Evolutionary conservation across 306 rosid genomes (phyloP), one percentile per base, ranked within the genome.

Genomic region (Myrica gale): DNA sequence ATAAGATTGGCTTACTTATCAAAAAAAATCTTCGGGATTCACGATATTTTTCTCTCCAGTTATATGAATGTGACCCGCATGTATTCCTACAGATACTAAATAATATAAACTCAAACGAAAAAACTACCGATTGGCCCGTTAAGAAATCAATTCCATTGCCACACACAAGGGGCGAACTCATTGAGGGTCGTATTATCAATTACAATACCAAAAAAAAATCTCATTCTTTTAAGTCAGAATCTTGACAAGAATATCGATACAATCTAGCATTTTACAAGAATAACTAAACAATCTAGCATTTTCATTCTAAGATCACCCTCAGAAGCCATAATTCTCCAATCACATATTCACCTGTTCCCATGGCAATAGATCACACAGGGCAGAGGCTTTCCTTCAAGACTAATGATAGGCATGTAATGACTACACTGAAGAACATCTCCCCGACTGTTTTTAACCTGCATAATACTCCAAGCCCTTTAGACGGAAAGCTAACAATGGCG

Each of bases 311-410:
- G 72, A 69, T 79, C 70, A 68, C 7, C 57, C 60, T 57, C 53
- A 55, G 41, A 5, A 66, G 57, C 55, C 52, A 73, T 69, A 53
- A 19, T 46, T 20, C 20, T 75, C 43, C 55, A 76, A 54, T 55
- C 71, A 65, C 50, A 41, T 15, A 79, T 37, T 83, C 74, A 92
- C 99, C 97, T 95, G 92, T 95, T 95, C 77, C 99, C 99, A 73
- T 95, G 99, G 82, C 97, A 92, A 78, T 95, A 95, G 79, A 95
- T 92, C 56, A 95, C 99, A 26, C 99, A 95, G 15, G 99, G 99
- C 71, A 95, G 82, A 80, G 97, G 89, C 90, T 92, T 95, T 74
- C 87, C 97, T 76, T 89, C 91, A 56, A 96, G 97, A 83, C 89
- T 86, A 71, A 90, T 96, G 74, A 95, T 95, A 72, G 99, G 97